phyloP scores from a whole-genome alignment of 2,329 filamentous ascomycete genomes.

The Trichophyton schoenleinii region DNA sequence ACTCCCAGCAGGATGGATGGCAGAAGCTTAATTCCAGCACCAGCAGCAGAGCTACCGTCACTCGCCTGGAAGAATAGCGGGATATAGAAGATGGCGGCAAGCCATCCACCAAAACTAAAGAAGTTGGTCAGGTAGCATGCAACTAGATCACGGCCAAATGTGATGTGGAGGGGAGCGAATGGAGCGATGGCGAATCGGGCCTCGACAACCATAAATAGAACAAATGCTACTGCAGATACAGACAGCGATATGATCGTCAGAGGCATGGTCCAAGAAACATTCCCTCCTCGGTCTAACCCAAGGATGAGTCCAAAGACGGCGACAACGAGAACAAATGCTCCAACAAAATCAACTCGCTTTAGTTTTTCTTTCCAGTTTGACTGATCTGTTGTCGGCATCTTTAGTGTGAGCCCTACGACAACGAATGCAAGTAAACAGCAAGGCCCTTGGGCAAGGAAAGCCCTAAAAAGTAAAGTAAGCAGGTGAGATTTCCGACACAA shows the following conservation, averaged over 20 bases:
- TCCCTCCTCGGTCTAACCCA: constrained; percentile 61
- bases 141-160: constrained; percentile 54
- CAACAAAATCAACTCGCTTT: constrained; percentile 58
- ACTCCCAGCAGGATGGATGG: constrained; percentile 54
- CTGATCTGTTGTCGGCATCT: constrained; percentile 47
- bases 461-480: constrained; percentile 32
- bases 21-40: constrained; percentile 53
- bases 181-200: constrained; percentile 54
- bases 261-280: constrained; percentile 52
- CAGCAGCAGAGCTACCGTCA: constrained; percentile 49
- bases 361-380: constrained; percentile 55
- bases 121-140: constrained; percentile 61
- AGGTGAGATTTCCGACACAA: background rate
- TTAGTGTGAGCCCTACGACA: constrained; percentile 49
- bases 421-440: constrained; percentile 53
- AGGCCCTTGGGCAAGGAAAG: constrained; percentile 60
- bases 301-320: constrained; percentile 55
- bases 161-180: constrained; percentile 62
- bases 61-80: constrained; percentile 68
- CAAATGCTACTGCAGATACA: constrained; percentile 47
- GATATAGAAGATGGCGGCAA: constrained; percentile 56
- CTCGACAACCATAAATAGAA: constrained; percentile 57
- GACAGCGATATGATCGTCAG: constrained; percentile 47
- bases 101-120: constrained; percentile 51
- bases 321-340: constrained; percentile 52